These are phyloP conservation scores for Lipomyces starkeyi DNA, from an alignment of 805 yeast genomes.

Conservation along the genomic window DNA sequence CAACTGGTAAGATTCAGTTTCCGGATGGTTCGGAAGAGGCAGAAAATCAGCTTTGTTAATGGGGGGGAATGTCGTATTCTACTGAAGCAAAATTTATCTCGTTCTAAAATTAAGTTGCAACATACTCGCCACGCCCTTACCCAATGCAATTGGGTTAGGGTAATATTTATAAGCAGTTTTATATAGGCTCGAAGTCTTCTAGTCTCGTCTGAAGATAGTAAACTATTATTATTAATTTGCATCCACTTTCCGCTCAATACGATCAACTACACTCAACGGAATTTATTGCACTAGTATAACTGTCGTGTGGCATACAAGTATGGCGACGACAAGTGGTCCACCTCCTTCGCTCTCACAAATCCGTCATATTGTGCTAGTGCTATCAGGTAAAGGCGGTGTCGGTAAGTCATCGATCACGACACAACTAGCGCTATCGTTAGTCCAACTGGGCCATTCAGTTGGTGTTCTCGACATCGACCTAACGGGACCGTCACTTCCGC, in stretches of 20 bases:
- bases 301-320: neutral
- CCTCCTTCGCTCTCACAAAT: conserved; percentile 55
- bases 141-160: neutral
- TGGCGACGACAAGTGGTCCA: conserved; percentile 3
- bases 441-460: conserved; percentile 73
- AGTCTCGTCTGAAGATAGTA: neutral
- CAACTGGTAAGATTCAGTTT: too few species aligned
- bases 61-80: too few species aligned
- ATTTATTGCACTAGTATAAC: neutral
- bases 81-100: too few species aligned
- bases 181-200: too few species aligned
- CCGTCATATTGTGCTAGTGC: conserved; percentile 76
- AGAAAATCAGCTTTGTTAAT: too few species aligned
- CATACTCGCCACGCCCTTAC: neutral
- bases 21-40: too few species aligned
- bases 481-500: conserved; percentile 95
- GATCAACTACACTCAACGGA: too few species aligned
- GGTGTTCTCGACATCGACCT: conserved; percentile 95
- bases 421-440: conserved; percentile 85
- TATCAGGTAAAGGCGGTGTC: conserved; percentile 97
- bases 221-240: neutral
- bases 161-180: neutral
- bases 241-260: too few species aligned
- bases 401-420: conserved; percentile 97
- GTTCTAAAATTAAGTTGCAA: too few species aligned